These are phyloP conservation scores for Pyricularia grisea DNA, from an alignment of 2,329 filamentous ascomycete genomes.

Conservation along the genomic window DNA sequence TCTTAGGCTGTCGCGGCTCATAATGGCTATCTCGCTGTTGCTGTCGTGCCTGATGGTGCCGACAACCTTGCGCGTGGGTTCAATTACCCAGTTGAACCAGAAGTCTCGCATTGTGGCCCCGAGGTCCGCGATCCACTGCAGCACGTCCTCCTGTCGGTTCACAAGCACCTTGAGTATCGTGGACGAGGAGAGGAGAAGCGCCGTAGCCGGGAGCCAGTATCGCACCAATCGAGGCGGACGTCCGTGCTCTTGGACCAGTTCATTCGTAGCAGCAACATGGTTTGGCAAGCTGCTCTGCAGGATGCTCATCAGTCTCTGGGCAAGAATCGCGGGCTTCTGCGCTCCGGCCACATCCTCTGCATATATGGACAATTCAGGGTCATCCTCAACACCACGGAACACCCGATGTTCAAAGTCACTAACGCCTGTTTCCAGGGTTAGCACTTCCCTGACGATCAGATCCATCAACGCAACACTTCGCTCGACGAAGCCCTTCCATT, in stretches of 20 bases:
- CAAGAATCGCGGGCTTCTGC: conserved; percentile 49
- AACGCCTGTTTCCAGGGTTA: conserved; percentile 51
- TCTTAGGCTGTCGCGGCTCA: conserved; percentile 86
- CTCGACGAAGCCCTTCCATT: conserved; percentile 65
- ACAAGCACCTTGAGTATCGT: conserved; percentile 74
- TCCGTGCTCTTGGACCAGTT: conserved; percentile 55
- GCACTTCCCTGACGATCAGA: conserved; percentile 66
- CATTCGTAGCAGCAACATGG: conserved; percentile 49
- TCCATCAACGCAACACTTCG: conserved; percentile 80
- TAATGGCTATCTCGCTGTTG: conserved; percentile 88
- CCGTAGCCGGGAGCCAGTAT: conserved; percentile 76
- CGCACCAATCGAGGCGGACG: conserved; percentile 66
- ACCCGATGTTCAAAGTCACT: conserved; percentile 57
- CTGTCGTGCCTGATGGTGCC: conserved; percentile 89
- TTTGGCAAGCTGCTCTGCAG: conserved; percentile 59
- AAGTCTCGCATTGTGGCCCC: conserved; percentile 78
- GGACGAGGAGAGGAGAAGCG: conserved; percentile 70
- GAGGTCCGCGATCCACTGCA: conserved; percentile 70
- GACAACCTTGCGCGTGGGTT: conserved; percentile 73
- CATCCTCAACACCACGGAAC: conserved; percentile 52
- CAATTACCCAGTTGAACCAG: conserved; percentile 92
- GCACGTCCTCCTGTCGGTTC: conserved; percentile 65
- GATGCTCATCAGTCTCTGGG: conserved; percentile 58
- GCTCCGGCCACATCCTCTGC: conserved; percentile 33
- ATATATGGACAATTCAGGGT: conserved; percentile 47